Base-by-base conservation (phyloP, 2,329 filamentous ascomycete species). In the Hypomyces rosellus region DNA sequence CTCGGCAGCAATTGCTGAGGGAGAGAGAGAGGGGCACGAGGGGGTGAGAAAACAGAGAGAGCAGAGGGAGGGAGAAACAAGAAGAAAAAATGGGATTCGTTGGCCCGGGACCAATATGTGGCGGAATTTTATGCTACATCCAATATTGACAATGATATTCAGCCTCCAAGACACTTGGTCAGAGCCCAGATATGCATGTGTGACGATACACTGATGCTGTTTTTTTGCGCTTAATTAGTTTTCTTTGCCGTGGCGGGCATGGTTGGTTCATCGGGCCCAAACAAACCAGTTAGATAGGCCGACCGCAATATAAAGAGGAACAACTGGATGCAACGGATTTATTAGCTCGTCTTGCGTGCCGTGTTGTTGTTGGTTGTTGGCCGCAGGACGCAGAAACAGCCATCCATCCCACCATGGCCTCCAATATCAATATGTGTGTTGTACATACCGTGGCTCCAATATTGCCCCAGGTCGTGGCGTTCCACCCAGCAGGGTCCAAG, bases 401-500 rank as follows among this genome's bases (percentile, higher is more conserved):
- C 36, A 16, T 38, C 36, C 36, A n/a, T 16, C 36, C 25, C 16
- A 14, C 33, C 30, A 5, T 46, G 25, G 14, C 22, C 39, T 30
- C 30, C 33, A 18, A 16, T 41, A 11, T 9, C 14, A 16, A n/a
- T 4, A 13, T 40, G 12, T 41, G 15, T 41, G 37, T 39, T 46
- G 18, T 18, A 65, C 76, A 68, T 59, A 82, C 77, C 22, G 85
- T 88, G 45, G 76, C 74, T 7, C 77, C 83, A 54, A 90, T 74
- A 59, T 89, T 89, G 3, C 86, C 86, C 80, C 82, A 87, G n/a
- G 82, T 78, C 72, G 85, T 77, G 34, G 76, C 70, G 63, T 88
- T 89, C 86, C 86, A 89, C 18, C 65, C 68, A 4, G 60, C 66
- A 11, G 85, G 66, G 56, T 81, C 74, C 41, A 78, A 54, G 43